Percentiles rank a stretch among this genome's conserved stretches.
Evolutionary conservation across 257 asterid genomes (phyloP).

Genomic region (Echites panduratus): DNA sequence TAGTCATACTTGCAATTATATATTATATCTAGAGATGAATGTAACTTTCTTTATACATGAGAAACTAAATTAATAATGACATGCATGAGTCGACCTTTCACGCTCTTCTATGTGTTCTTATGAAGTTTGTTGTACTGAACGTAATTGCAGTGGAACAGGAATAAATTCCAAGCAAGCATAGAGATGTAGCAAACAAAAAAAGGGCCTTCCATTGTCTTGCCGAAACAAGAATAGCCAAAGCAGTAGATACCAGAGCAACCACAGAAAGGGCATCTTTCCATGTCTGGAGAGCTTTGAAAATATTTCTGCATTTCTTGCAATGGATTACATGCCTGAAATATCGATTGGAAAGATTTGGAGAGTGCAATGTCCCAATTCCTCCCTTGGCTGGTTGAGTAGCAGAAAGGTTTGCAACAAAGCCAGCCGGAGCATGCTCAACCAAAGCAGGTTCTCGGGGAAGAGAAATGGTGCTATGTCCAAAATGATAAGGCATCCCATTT

Average conservation of each 20-base stretch:
- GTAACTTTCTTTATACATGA: too few relatives aligned
- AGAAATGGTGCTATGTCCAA: constrained; percentile 69
- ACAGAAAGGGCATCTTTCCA: constrained; percentile 63
- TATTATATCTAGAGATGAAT: too few relatives aligned
- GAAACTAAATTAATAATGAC: too few relatives aligned
- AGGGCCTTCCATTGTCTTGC: constrained; percentile 82
- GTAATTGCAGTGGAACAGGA: constrained; percentile 52
- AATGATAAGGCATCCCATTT: constrained; percentile 87
- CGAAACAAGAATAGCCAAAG: constrained; percentile 62
- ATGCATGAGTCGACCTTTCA: constrained; percentile 15
- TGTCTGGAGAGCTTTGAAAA: constrained; percentile 37
- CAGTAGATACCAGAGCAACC: constrained; percentile 55
- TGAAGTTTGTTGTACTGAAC: constrained; percentile 73
- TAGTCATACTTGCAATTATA: too few relatives aligned
- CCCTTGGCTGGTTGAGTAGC: constrained; percentile 95
- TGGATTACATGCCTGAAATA: constrained; percentile 80
- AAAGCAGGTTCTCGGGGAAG: constrained; percentile 66
- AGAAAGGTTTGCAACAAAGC: constrained; percentile 65
- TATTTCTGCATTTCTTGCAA: constrained; percentile 57
- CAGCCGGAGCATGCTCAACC: constrained; percentile 95
- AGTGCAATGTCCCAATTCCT: constrained; percentile 62
- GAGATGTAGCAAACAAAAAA: constrained; percentile 45
- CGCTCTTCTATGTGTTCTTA: constrained; percentile 82
- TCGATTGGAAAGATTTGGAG: constrained; percentile 68
- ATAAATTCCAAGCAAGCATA: constrained; percentile 63